Conservation (phyloP, 306 rosid genomes). For the Fragaria vesca region DNA sequence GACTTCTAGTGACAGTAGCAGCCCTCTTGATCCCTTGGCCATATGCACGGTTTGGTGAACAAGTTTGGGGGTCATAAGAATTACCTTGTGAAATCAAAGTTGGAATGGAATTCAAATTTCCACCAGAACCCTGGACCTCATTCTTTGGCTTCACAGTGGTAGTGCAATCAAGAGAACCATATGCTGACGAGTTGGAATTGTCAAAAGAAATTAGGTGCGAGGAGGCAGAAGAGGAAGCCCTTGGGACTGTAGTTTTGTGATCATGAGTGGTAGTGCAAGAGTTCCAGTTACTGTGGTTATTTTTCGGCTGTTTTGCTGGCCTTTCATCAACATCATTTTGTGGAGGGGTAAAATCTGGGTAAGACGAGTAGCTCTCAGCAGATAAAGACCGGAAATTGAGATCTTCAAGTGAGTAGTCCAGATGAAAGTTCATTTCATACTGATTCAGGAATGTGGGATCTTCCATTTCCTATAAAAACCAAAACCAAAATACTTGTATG, state of each 20-base stretch:
- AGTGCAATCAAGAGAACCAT: constrained; percentile 11
- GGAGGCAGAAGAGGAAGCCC: constrained; percentile 36
- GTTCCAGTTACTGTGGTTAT: constrained; percentile 29
- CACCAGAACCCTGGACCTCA: constrained; percentile 26
- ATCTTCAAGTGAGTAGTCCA: constrained; percentile 36
- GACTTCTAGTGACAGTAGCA: constrained; percentile 23
- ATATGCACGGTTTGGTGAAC: constrained; percentile 8
- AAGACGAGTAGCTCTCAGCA: constrained; percentile 38
- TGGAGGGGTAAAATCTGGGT: constrained; percentile 21
- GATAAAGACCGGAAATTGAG: constrained; percentile 35
- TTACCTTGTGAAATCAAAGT: constrained; percentile 25
- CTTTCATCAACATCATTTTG: constrained; percentile 9
- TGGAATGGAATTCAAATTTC: constrained; percentile 15
- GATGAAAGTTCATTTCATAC: constrained; percentile 24
- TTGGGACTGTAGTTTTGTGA: constrained; percentile 8
- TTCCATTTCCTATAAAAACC: constrained; percentile 26
- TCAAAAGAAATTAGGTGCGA: constrained; percentile 67
- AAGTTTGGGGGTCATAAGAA: constrained; percentile 23
- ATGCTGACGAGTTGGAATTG: constrained; percentile 29
- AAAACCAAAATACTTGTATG: background rate
- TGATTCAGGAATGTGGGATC: constrained; percentile 21
- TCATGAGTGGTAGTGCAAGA: constrained; percentile 20
- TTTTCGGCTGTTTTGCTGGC: constrained; percentile 42
- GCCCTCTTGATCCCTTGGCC: constrained; percentile 25
- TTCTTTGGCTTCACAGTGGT: constrained; percentile 34